A percentile compares a stretch with the other conserved stretches of the same genome.
Evolutionary conservation across 2,329 filamentous ascomycete genomes (phyloP).

Genomic region (Nakataea oryzae): DNA sequence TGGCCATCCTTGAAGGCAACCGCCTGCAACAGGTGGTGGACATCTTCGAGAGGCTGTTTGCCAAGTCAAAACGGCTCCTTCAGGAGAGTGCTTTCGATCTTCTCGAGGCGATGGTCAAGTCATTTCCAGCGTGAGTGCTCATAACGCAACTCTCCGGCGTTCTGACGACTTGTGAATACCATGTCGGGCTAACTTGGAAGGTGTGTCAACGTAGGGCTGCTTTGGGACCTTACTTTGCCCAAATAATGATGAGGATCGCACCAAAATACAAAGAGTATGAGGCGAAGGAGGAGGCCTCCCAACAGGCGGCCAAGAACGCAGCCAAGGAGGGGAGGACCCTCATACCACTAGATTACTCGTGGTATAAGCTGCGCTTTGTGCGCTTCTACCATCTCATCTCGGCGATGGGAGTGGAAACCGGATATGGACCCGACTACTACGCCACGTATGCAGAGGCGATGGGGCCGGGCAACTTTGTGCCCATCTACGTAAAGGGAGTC

Average conservation of each 20-base stretch:
- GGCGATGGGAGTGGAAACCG: constrained; percentile 59
- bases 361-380: constrained; percentile 74
- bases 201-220: not conserved
- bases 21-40: constrained; percentile 84
- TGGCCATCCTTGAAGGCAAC: constrained; percentile 64
- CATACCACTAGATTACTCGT: not conserved
- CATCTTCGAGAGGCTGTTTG: constrained; percentile 88
- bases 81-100: constrained; percentile 86
- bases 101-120: constrained; percentile 66
- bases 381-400: constrained; percentile 92
- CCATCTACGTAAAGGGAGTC: constrained; percentile 78
- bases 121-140: constrained; percentile 56
- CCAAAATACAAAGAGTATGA: not conserved
- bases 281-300: not conserved
- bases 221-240: not conserved
- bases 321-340: not conserved
- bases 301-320: not conserved
- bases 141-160: not conserved
- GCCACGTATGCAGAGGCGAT: constrained; percentile 74
- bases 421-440: constrained; percentile 89
- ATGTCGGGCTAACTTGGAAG: not conserved
- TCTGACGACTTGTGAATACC: not conserved
- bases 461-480: constrained; percentile 69
- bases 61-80: constrained; percentile 45
- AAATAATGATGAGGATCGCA: not conserved